Percentiles rank a stretch among this genome's conserved stretches.
These are phyloP conservation scores for Castanea crenata DNA, from an alignment of 306 rosid species.

Conservation along the genomic window DNA sequence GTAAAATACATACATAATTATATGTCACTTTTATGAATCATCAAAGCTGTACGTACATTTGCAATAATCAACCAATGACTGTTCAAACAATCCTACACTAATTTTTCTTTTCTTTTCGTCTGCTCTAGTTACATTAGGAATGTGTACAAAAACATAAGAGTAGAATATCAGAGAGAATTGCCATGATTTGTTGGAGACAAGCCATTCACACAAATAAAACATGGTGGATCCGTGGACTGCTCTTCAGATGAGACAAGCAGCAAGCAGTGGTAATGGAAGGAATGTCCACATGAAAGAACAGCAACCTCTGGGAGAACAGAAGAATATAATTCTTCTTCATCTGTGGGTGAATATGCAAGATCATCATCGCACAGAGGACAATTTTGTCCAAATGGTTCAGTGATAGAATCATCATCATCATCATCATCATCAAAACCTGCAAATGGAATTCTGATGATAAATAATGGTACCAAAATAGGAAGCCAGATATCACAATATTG, in stretches of 20 bases:
- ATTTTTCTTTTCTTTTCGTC: too few species aligned
- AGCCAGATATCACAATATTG: too few species aligned
- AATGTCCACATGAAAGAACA: constrained; percentile 23
- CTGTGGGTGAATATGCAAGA: neutral
- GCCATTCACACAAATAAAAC: constrained; percentile 3
- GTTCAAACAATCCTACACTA: too few species aligned
- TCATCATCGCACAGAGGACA: constrained; percentile 12
- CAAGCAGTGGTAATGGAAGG: constrained; percentile 13
- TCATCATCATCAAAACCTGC: constrained; percentile 7
- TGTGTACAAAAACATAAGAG: neutral
- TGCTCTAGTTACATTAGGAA: too few species aligned
- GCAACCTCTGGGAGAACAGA: constrained; percentile 4
- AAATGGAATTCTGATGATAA: neutral
- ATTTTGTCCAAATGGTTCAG: neutral
- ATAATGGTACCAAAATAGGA: too few species aligned
- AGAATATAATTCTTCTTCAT: neutral
- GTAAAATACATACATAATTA: neutral
- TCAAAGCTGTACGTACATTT: too few species aligned
- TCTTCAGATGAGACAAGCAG: neutral
- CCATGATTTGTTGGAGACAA: neutral
- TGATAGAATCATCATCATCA: neutral
- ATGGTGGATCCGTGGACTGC: constrained; percentile 2
- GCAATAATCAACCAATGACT: neutral
- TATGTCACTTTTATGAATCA: neutral
- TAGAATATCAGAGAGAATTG: neutral